phyloP scores from a whole-genome alignment of 495 filamentous ascomycete genomes.

The Aspergillus heteromorphus region DNA sequence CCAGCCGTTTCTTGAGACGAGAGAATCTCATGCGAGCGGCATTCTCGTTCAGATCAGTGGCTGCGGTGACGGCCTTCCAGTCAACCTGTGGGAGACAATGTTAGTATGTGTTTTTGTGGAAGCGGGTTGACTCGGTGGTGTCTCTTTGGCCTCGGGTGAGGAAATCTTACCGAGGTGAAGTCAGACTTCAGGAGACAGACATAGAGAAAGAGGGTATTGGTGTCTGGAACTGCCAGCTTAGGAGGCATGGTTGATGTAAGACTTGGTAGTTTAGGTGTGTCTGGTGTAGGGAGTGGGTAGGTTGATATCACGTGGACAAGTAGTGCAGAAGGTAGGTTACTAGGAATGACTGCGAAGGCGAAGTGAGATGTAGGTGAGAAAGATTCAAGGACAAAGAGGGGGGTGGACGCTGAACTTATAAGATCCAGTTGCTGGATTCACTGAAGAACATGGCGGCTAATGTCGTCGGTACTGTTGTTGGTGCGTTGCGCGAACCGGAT shows the following conservation, averaged over 20 bases:
- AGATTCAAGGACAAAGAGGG: not conserved
- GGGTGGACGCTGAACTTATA: not conserved
- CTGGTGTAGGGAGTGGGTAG: not conserved
- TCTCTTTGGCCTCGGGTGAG: not conserved
- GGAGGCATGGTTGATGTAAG: conserved; percentile 8
- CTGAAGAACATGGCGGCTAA: not conserved
- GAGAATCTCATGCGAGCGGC: conserved; percentile 36
- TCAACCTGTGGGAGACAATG: conserved; percentile 26
- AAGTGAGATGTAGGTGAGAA: not conserved
- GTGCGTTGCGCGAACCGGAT: not conserved
- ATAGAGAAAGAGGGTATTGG: conserved; percentile 34
- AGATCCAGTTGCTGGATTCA: not conserved
- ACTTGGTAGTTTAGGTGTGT: not conserved
- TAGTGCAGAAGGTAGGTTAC: not conserved
- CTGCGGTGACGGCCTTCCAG: conserved; percentile 26
- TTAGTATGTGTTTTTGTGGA: not conserved
- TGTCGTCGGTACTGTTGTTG: not conserved
- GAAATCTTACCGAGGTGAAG: conserved; percentile 21
- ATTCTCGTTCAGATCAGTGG: conserved; percentile 23
- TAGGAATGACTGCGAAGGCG: not conserved
- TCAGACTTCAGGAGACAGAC: conserved; percentile 32
- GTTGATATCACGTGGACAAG: not conserved
- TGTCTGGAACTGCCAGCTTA: conserved; percentile 22
- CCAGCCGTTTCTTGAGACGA: conserved; percentile 30
- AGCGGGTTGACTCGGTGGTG: not conserved